Conservation (phyloP, 2,329 filamentous ascomycete species). For the Cercospora sp. region DNA sequence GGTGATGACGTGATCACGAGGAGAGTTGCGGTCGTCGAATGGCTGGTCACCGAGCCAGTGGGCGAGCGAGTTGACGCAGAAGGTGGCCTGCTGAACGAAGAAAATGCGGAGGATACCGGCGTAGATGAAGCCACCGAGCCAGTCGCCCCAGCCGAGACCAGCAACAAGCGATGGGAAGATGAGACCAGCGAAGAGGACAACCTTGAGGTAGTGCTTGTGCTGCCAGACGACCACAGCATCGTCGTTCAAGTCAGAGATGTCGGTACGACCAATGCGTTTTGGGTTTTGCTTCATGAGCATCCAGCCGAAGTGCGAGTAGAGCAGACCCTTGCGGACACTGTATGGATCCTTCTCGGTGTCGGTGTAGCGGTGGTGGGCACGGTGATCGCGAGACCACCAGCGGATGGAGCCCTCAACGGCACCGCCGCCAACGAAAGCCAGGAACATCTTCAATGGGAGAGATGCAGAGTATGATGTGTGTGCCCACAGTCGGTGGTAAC, state of each 20-base stretch:
- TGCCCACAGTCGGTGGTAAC: conserved; percentile 82
- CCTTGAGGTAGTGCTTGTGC: conserved; percentile 82
- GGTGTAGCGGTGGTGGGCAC: conserved; percentile 87
- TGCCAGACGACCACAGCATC: conserved; percentile 84
- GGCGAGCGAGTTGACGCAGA: conserved; percentile 88
- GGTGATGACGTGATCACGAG: conserved; percentile 83
- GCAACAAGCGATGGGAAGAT: conserved; percentile 73
- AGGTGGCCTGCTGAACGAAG: conserved; percentile 88
- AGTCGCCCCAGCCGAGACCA: conserved; percentile 79
- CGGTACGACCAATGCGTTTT: conserved; percentile 82
- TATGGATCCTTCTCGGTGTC: conserved; percentile 92
- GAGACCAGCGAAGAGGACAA: conserved; percentile 74
- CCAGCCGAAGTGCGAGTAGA: conserved; percentile 85
- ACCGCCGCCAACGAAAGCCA: conserved; percentile 77
- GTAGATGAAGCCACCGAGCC: conserved; percentile 79
- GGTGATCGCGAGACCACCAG: conserved; percentile 87
- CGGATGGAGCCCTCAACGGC: conserved; percentile 82
- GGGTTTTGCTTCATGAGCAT: conserved; percentile 94
- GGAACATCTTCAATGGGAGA: conserved; percentile 75
- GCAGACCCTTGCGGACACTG: conserved; percentile 82
- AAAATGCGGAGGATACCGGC: conserved; percentile 83
- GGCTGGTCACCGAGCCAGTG: conserved; percentile 92
- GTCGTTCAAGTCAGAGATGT: conserved; percentile 85
- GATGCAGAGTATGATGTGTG: conserved; percentile 80
- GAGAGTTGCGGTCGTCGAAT: conserved; percentile 89